phyloP scores from a whole-genome alignment of 2,329 filamentous ascomycete species.

The Boeremia lycopersici region DNA sequence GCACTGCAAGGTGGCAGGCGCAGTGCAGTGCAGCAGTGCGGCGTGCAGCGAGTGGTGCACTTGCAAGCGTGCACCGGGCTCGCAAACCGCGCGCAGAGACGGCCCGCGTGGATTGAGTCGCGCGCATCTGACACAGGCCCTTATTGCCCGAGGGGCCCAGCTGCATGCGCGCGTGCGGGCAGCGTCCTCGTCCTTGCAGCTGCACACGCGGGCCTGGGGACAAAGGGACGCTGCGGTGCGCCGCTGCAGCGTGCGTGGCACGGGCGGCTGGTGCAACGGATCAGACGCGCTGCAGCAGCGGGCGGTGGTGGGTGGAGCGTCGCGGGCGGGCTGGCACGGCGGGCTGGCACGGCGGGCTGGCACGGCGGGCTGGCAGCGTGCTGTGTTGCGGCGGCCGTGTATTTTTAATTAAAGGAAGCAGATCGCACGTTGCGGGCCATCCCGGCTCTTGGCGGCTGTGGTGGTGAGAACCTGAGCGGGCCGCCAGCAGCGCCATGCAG shows the following conservation, averaged over 20 bases:
- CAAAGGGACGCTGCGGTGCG: constrained; percentile 10
- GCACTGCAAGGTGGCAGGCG: constrained; percentile 15
- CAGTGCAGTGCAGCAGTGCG: constrained; percentile 15
- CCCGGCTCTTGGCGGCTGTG: constrained; percentile 11
- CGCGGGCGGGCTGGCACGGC: background rate
- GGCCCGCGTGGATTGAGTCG: constrained; percentile 25
- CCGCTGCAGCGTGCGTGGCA: constrained; percentile 2
- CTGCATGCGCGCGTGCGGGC: background rate
- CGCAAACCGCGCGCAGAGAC: constrained; percentile 13
- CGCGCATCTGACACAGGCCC: constrained; percentile 11
- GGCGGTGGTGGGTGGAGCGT: background rate
- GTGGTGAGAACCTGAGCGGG: constrained; percentile 11
- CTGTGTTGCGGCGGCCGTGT: constrained; percentile 11
- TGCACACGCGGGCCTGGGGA: background rate
- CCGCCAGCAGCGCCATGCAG: constrained; percentile 7
- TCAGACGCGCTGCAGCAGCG: constrained; percentile 8
- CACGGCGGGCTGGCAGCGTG: background rate
- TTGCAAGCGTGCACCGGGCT: constrained; percentile 7
- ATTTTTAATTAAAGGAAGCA: constrained; percentile 21
- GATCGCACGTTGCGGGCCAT: constrained; percentile 16
- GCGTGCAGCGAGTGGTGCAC: background rate
- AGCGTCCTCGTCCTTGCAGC: constrained; percentile 10
- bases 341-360: background rate
- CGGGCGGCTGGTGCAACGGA: background rate
- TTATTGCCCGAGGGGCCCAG: constrained; percentile 27